These are phyloP conservation scores for Pachysandra terminalis DNA, from an alignment of 164 flowering plant genomes.

Conservation along the genomic window DNA sequence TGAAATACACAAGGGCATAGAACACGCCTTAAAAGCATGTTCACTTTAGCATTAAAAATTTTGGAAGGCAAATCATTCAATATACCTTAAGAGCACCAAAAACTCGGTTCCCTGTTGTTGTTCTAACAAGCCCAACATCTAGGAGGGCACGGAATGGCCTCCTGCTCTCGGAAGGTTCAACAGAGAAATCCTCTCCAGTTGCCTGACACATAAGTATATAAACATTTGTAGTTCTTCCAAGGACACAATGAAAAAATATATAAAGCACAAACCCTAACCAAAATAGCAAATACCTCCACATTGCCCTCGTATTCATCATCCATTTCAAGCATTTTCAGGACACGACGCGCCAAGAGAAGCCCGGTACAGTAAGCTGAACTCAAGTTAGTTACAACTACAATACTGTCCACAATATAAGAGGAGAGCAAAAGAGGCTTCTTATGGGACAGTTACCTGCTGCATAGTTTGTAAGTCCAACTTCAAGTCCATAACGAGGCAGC, in stretches of 20 bases:
- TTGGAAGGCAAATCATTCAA: not conserved
- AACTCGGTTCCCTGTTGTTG: constrained; percentile 45
- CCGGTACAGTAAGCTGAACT: constrained; percentile 44
- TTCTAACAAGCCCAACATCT: constrained; percentile 48
- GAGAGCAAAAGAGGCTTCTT: not conserved
- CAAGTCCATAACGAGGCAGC: constrained; percentile 79
- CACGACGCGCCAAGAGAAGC: constrained; percentile 47
- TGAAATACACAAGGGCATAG: too few relatives aligned
- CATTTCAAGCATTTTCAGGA: constrained; percentile 39
- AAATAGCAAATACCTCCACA: constrained; percentile 27
- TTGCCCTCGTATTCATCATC: constrained; percentile 43
- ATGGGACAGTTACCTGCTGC: constrained; percentile 63
- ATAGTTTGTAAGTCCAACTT: constrained; percentile 91
- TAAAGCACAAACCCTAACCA: not conserved
- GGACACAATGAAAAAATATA: not conserved
- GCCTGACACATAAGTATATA: constrained; percentile 17
- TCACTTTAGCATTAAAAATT: not conserved
- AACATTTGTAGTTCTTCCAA: too few relatives aligned
- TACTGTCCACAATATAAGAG: not conserved
- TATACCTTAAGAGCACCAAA: constrained; percentile 51
- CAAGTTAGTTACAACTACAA: not conserved
- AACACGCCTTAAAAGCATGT: too few relatives aligned
- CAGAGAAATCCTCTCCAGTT: constrained; percentile 43
- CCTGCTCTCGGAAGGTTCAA: constrained; percentile 38
- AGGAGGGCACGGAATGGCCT: constrained; percentile 57